Evolutionary conservation across 78 protist species (phyloP).

Genomic region (Dictyostelium discoideum): DNA sequence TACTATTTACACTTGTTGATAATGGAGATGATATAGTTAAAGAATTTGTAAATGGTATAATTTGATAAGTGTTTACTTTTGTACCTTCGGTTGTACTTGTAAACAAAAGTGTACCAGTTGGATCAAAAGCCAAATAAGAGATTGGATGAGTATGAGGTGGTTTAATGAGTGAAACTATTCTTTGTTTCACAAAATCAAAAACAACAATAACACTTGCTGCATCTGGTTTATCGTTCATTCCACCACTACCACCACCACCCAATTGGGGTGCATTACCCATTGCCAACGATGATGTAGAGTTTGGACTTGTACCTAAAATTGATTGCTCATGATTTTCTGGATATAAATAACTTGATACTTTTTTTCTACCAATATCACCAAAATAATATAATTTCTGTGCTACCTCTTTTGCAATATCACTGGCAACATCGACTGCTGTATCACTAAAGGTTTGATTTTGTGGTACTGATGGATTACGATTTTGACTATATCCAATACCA

Average conservation of each 20-base stretch:
- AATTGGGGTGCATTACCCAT: not conserved
- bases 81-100: conserved; percentile 73
- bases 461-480: not conserved
- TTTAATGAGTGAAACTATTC: conserved; percentile 37
- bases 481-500: not conserved
- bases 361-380: conserved; percentile 68
- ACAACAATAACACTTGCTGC: conserved; percentile 19
- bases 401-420: conserved; percentile 64
- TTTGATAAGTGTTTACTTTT: conserved; percentile 50
- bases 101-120: conserved; percentile 67
- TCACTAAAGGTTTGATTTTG: conserved; percentile 64
- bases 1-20: not conserved
- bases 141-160: conserved; percentile 71
- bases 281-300: not conserved
- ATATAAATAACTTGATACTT: conserved; percentile 59
- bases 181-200: conserved; percentile 48
- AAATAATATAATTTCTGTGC: conserved; percentile 58
- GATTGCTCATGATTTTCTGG: conserved; percentile 28
- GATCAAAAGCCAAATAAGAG: conserved; percentile 61
- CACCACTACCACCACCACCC: no score
- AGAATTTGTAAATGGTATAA: conserved; percentile 68
- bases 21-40: conserved; percentile 33
- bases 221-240: not conserved
- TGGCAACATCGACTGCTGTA: conserved; percentile 73
- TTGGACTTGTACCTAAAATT: not conserved